Conservation (phyloP, 768 basidiomycete species). For the Tubosaeta sp. region DNA sequence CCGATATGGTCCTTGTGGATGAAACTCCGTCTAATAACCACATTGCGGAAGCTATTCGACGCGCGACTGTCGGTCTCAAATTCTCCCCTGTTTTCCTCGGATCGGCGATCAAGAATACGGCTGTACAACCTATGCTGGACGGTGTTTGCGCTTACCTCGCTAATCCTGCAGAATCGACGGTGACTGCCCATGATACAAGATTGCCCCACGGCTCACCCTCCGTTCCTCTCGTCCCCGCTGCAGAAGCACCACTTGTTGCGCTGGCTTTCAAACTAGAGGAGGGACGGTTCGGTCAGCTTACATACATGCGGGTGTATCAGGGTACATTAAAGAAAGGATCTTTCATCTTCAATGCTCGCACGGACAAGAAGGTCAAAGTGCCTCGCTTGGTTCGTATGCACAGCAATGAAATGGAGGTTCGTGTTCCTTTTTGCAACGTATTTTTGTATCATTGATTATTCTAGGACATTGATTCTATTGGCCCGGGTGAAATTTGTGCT, state of each 20-base stretch:
- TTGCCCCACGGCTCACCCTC: slow-evolving; percentile 59
- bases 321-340: slow-evolving; percentile 84
- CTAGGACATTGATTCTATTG: slow-evolving; percentile 88
- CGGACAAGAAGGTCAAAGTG: slow-evolving; percentile 96
- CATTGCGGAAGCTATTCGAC: slow-evolving; percentile 80
- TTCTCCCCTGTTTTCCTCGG: slow-evolving; percentile 98
- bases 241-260: slow-evolving; percentile 83
- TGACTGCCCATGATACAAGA: slow-evolving; percentile 80
- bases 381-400: slow-evolving; percentile 97
- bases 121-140: slow-evolving; percentile 89
- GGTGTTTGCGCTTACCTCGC: slow-evolving; percentile 96
- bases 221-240: slow-evolving; percentile 76
- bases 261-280: slow-evolving; percentile 99
- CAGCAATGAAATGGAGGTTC: slow-evolving; percentile 97
- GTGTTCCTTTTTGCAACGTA: slow-evolving; percentile 11
- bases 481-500: slow-evolving; percentile 98
- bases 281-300: slow-evolving; percentile 93
- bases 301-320: slow-evolving; percentile 98
- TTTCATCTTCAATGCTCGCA: slow-evolving; percentile 86
- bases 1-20: slow-evolving; percentile 86
- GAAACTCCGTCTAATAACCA: slow-evolving; percentile 66
- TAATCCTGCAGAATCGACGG: slow-evolving; percentile 73
- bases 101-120: slow-evolving; percentile 96
- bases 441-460: not conserved
- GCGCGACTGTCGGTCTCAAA: slow-evolving; percentile 80